A percentile compares a stretch with the other conserved stretches of the same genome.
phyloP scores from a whole-genome alignment of 768 basidiomycete species.

The Macrolepiota dolichaula region DNA sequence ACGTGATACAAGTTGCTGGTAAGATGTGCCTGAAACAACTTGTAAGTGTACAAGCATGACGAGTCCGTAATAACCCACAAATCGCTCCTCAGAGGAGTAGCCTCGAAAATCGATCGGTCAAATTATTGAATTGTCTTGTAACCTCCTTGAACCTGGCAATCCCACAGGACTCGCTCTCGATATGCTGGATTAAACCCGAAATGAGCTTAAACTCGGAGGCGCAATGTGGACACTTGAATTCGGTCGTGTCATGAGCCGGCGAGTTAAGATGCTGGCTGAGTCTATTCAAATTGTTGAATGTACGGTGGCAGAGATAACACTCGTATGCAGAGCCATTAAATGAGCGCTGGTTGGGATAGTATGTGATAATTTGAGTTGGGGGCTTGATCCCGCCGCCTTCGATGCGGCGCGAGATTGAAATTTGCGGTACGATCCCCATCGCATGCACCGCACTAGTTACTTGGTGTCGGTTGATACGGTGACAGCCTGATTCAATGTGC shows the following conservation, averaged over 20 bases:
- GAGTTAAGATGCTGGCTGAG: conserved; percentile 67
- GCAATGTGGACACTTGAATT: conserved; percentile 59
- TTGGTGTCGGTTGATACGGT: conserved; percentile 40
- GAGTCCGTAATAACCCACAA: too few relatives aligned
- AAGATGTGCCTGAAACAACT: too few relatives aligned
- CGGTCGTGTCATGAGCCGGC: conserved; percentile 50
- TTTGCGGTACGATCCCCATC: conserved; percentile 50
- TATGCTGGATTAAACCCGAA: conserved; percentile 60
- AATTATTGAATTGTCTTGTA: conserved; percentile 17
- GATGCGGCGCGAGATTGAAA: conserved; percentile 47
- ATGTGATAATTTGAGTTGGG: conserved; percentile 17
- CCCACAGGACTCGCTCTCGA: conserved; percentile 62
- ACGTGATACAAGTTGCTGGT: too few relatives aligned
- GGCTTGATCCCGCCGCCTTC: conserved; percentile 22
- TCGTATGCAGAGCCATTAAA: conserved; percentile 53
- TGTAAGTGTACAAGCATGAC: too few relatives aligned
- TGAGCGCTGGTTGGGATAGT: conserved; percentile 29
- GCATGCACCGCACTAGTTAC: conserved; percentile 45
- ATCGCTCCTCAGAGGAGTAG: too few relatives aligned
- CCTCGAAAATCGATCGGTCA: conserved; percentile 10
- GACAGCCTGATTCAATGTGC: conserved; percentile 62
- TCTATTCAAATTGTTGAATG: conserved; percentile 33
- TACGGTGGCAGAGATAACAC: conserved; percentile 58
- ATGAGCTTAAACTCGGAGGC: conserved; percentile 41
- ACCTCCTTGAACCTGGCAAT: conserved; percentile 45